Evolutionary conservation across 257 asterid genomes (phyloP), one percentile per base, ranked within the genome.

Genomic region (Handroanthus guayacan): DNA sequence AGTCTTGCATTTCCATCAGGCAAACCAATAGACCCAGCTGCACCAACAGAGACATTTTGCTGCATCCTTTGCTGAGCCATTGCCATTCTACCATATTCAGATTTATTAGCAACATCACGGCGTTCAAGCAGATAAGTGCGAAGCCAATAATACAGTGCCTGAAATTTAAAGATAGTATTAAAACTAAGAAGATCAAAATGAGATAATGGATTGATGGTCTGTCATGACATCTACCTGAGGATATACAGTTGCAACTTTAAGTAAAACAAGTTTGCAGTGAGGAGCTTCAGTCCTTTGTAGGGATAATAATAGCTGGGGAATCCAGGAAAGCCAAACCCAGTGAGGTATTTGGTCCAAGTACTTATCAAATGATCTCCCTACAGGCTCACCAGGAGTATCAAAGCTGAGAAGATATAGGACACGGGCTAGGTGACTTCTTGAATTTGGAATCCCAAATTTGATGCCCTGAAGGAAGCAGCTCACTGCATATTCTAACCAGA

Each of bases 311-410:
- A 95, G 86, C 87, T 95, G 99, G 16, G 99, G 99, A 81, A 95
- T 93, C 99, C 99, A 95, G 74, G 99, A 88, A 81, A 95, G 95
- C 99, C 98, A 95, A 80, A 93, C 97, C 99, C 98, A 95, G 62
- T 93, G 85, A 50, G 99, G 99, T 77, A 93, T 82, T 79, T 93
- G 97, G 43, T 93, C 99, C 83, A 91, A 71, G 83, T 89, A 91
- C 88, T 95, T 95, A 83, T 93, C 98, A 79, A 95, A 95, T 68
- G 99, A 88, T 84, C 91, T 89, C 57, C 99, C 99, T 54, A 93
- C 99, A 48, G 98, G 86, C 80, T 95, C 98, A 82, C 72, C 90
- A 69, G 98, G 93, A 70, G 98, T 87, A 84, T 95, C 99, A 79
- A 95, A 95, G 85, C 98, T 95, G 72, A 93, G 97, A 80, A 95